These are phyloP conservation scores for Zarea fungicola DNA, from an alignment of 2,329 filamentous ascomycete genomes.

Conservation along the genomic window DNA sequence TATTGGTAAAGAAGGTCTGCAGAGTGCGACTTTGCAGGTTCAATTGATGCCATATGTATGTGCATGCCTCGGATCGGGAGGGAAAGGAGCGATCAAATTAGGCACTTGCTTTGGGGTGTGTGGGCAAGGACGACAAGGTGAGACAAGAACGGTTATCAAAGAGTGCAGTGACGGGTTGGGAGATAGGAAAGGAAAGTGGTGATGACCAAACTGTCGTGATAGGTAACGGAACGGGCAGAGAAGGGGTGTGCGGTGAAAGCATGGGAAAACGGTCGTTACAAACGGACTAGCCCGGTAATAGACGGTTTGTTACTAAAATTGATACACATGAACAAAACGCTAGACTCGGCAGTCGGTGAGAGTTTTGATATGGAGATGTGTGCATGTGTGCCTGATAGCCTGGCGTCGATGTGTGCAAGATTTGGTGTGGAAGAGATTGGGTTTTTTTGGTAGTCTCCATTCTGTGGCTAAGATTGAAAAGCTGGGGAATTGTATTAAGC, in stretches of 20 bases:
- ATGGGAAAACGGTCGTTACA: not conserved
- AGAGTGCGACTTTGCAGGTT: too few relatives aligned
- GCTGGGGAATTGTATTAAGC: too few relatives aligned
- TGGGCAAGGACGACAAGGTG: not conserved
- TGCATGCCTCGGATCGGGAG: constrained; percentile 8
- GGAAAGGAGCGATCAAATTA: constrained; percentile 11
- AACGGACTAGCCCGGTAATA: too few relatives aligned
- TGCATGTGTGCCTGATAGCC: constrained; percentile 7
- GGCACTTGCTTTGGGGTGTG: not conserved
- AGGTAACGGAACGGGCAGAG: not conserved
- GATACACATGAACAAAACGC: not conserved
- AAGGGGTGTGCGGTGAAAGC: not conserved
- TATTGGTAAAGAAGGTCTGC: too few relatives aligned
- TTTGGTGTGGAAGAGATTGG: not conserved
- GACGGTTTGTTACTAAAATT: too few relatives aligned
- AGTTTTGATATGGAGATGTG: not conserved
- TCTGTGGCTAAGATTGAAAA: not conserved
- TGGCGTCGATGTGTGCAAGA: constrained; percentile 8
- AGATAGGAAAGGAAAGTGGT: not conserved
- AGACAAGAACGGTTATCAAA: not conserved
- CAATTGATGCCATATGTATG: constrained; percentile 1
- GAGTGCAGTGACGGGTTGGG: too few relatives aligned
- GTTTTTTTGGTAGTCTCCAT: not conserved
- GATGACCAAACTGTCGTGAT: not conserved
- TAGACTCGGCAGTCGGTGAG: not conserved